Evolutionary conservation across 352 stramenopile genomes (phyloP).

Genomic region (Globisporangium solare): DNA sequence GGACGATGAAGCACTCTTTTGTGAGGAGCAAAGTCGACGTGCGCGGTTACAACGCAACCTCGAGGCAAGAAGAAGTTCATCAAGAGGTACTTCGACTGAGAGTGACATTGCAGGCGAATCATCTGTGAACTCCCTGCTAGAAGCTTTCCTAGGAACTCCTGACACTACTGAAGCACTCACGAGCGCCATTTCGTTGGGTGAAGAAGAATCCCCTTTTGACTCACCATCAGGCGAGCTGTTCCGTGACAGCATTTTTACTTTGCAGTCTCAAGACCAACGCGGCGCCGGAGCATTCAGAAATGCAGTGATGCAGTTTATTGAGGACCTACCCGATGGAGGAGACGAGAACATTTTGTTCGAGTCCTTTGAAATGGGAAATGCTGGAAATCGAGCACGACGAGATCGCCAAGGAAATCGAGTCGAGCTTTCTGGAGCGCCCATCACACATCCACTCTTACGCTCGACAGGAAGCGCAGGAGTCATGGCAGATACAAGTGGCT

Average conservation of each 20-base stretch:
- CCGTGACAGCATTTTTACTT: background rate
- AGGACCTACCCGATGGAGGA: conserved; percentile 46
- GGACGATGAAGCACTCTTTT: conserved; percentile 57
- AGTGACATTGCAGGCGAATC: background rate
- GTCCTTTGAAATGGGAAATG: conserved; percentile 37
- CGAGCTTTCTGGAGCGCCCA: background rate
- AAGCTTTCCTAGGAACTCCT: conserved; percentile 10
- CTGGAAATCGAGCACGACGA: conserved; percentile 28
- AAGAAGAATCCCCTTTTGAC: conserved; percentile 13
- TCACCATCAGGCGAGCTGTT: conserved; percentile 15
- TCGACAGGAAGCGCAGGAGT: conserved; percentile 15
- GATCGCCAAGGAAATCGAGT: conserved; percentile 26
- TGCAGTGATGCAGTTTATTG: conserved; percentile 47
- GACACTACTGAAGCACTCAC: conserved; percentile 1
- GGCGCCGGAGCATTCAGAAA: conserved; percentile 7
- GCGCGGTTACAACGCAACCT: conserved; percentile 24
- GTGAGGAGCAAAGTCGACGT: conserved; percentile 50
- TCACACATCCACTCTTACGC: conserved; percentile 38
- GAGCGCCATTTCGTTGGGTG: background rate
- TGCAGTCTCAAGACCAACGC: conserved; percentile 10
- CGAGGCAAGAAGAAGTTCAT: background rate
- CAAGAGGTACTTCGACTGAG: background rate
- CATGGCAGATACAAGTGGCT: conserved; percentile 8
- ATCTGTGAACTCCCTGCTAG: conserved; percentile 11
- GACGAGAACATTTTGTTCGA: conserved; percentile 58